phyloP scores from a whole-genome alignment of 225 moss, liverwort and hornwort species.

The Pseudoscleropodium purum region DNA sequence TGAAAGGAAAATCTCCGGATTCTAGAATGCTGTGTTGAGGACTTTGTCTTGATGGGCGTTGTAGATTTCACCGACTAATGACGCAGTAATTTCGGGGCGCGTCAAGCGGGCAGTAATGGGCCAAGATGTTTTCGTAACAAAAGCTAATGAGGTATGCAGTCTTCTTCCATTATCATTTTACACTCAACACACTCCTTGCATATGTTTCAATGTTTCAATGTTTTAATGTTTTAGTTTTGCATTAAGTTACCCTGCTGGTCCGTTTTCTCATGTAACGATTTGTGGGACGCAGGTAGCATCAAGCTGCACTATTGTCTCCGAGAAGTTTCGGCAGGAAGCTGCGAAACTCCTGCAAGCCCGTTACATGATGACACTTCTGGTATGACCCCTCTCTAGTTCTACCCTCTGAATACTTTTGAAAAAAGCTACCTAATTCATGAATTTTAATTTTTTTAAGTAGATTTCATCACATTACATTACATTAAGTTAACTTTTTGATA shows the following conservation, averaged over 20 bases:
- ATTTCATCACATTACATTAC: background rate
- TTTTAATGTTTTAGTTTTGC: background rate
- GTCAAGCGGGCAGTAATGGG: constrained; percentile 47
- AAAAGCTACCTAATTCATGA: background rate
- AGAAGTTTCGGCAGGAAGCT: constrained; percentile 36
- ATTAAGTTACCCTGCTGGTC: background rate
- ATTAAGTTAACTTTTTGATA: background rate
- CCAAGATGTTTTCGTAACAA: constrained; percentile 34
- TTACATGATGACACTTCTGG: constrained; percentile 44
- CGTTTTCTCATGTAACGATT: background rate
- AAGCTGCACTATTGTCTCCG: constrained; percentile 35
- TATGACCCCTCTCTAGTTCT: background rate
- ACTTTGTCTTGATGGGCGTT: background rate
- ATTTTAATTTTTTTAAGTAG: background rate
- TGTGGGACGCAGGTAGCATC: constrained; percentile 24
- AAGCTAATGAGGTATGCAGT: constrained; percentile 20
- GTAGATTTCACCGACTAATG: constrained; percentile 24
- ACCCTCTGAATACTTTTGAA: background rate
- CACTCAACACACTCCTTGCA: no score
- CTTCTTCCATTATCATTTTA: background rate
- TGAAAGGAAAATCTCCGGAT: background rate
- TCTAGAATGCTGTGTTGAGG: background rate
- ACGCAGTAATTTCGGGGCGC: constrained; percentile 30
- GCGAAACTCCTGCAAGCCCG: constrained; percentile 29
- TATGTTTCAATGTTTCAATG: background rate